Base-by-base conservation (phyloP, 1,284 basidiomycete species). In the Sphaerobolus stellatus region DNA sequence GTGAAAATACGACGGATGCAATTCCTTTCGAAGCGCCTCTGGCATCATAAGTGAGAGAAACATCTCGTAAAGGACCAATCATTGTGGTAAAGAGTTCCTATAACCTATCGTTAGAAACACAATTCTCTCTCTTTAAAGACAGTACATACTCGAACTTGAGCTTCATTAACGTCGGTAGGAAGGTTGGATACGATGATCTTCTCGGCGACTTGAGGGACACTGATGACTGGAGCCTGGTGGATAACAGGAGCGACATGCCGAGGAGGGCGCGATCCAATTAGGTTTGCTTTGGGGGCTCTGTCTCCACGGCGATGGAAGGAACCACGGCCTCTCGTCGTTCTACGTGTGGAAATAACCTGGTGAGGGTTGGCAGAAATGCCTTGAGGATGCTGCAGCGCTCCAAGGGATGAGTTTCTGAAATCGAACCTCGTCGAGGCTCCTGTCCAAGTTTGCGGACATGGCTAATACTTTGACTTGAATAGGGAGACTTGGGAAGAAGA, bases 181-280 rank as follows among this genome's bases (percentile, higher is more conserved):
- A 99, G 84, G 71, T 97, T 97, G 64, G 92, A 94, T 58, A 99
- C 92, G 65, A 98, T 94, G 65, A 98, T 96, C 78, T 98, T 98
- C 74, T 90, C 84, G 2, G 90, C 77, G 25, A 75, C 22, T 44
- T 58, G 58, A 14, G 31, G 56, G n/a, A 71, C 52, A 24, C 75
- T n/a, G n/a, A n/a, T n/a, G n/a, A n/a, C n/a, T n/a, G n/a, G n/a
- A n/a, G n/a, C n/a, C n/a, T n/a, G n/a, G n/a, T n/a, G n/a, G n/a
- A n/a, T n/a, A n/a, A n/a, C n/a, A n/a, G n/a, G n/a, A n/a, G n/a
- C n/a, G n/a, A n/a, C n/a, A n/a, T n/a, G n/a, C n/a, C n/a, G n/a
- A n/a, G n/a, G n/a, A n/a, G n/a, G n/a, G n/a, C n/a, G n/a, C n/a
- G n/a, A n/a, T n/a, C n/a, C n/a, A n/a, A n/a, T n/a, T n/a, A n/a